Evolutionary conservation across 257 asterid species (phyloP), one percentile per base, ranked within the genome.

Genomic region (Lycium barbarum): DNA sequence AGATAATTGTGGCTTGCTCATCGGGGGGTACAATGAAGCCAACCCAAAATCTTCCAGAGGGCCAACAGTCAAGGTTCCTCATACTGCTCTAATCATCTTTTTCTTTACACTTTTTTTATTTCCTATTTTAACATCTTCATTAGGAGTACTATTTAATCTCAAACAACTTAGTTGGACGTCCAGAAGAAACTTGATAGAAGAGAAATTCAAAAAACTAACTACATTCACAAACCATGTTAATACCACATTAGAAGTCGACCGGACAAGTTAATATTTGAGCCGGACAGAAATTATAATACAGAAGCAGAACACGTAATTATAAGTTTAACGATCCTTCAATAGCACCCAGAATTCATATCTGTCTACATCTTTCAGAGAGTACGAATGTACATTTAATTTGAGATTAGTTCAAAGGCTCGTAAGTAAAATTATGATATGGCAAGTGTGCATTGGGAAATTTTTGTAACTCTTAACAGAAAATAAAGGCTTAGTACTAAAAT

Each of bases 1-100:
- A 95, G 91, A 92, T 95, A 9, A 95, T 94, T 82, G 98, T 95
- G 81, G 97, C 98, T 59, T 96, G 98, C 94, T 90, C 99, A 47
- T 89, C 93, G 38, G 98, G 99, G 20, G 98, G 99, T 59, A 93
- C 97, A 66, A 93, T 84, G 82, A 94, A 86, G 89, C 99, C 98
- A 47, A 43, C 99, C 33, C 98, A 89, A 88, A 96, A 87, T 90
- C 98, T 92, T 53, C 98, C 97, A 7, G 99, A 95, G 88, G 99
- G 99, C 86, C 92, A 90, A 85, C 99, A 94, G 85, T 94, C 98
- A 43, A 93, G 98, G 99, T 95, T 84, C 83, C 45, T 38, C 17
- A 40, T 36, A 26, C 62, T 55, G 20, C 62, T 55, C 62, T 55
- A 14, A 68, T 68, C 76, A 36, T 68, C 22, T 36, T 36, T 17